These are phyloP conservation scores for Kitagawia praeruptora DNA, from an alignment of 129 eudicot species.

Conservation along the genomic window DNA sequence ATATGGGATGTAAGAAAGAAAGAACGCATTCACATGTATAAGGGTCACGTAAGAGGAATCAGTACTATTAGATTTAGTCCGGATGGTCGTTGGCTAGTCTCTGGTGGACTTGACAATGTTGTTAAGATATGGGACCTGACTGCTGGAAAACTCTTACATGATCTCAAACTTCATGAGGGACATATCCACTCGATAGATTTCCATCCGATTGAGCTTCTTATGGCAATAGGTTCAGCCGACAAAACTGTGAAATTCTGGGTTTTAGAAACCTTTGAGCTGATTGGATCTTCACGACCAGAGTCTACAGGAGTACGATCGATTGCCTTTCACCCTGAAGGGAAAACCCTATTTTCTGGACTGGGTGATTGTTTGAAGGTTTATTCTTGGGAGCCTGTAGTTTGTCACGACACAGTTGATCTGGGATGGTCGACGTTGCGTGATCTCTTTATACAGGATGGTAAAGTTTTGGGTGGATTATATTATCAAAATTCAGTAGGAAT, in stretches of 20 bases:
- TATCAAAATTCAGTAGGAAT: constrained; percentile 66
- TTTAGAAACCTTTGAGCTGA: constrained; percentile 92
- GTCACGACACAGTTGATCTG: constrained; percentile 81
- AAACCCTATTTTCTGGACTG: constrained; percentile 78
- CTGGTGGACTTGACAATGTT: constrained; percentile 87
- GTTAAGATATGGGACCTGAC: constrained; percentile 98
- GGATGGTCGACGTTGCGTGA: constrained; percentile 86
- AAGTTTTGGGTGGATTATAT: constrained; percentile 78
- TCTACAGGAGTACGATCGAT: constrained; percentile 70
- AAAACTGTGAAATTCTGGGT: constrained; percentile 90
- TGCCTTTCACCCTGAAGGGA: constrained; percentile 88
- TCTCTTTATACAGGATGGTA: constrained; percentile 67
- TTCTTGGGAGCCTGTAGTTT: constrained; percentile 94
- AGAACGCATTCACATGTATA: constrained; percentile 87
- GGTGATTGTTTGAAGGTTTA: constrained; percentile 83
- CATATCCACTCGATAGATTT: constrained; percentile 76
- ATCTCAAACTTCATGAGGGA: constrained; percentile 81
- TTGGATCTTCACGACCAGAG: constrained; percentile 87
- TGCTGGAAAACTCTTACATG: constrained; percentile 91
- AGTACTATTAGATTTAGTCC: constrained; percentile 78
- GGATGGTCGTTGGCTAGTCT: constrained; percentile 97
- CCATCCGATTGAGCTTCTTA: constrained; percentile 88
- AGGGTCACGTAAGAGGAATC: constrained; percentile 78
- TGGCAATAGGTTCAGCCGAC: constrained; percentile 97
- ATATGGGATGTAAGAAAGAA: constrained; percentile 93